Evolutionary conservation across 1,284 basidiomycete species (phyloP), one percentile per base, ranked within the genome.

Genomic region (Ganoderma leucocontextum): DNA sequence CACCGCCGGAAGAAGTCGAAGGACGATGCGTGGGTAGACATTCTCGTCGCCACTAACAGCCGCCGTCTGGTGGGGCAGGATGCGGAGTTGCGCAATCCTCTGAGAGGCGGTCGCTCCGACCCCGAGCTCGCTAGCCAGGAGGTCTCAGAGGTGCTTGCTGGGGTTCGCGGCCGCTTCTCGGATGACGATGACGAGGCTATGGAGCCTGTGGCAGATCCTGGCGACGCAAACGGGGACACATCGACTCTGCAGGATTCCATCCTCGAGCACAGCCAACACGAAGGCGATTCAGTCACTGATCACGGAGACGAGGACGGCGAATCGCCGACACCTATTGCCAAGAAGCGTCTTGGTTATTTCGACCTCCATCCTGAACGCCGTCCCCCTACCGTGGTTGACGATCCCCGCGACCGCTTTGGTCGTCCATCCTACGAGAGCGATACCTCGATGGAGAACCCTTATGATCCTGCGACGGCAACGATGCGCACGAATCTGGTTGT

Each of bases 1-100:
- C 86, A 87, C 68, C 82, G 85, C 67, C 83, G 86, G 64, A 78
- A 88, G 66, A 82, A 85, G 75, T 86, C 86, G n/a, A 88, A 86
- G 71, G 86, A 89, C 67, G 91, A 93, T 75, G 90, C 90, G 2
- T 93, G 92, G 91, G 91, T 93, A 70, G 95, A 96, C 80, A 95
- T 96, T 57, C 82, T 95, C 6, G 92, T 96, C 12, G 91, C 90
- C 55, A 88, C 84, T 59, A 88, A 87, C 68, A 81, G 79, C 25
- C 80, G 90, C 53, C 79, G 90, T 58, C 84, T 94, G 80, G 84
- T 80, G 1, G 84, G 85, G 8, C 91, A 93, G 78, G 89, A 91
- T 64, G 83, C 78, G 13, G 82, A 83, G 66, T 77, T 84, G 60
- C 83, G 80, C 36, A 76, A 75, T 67, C 74, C 73, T 35, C 72